Evolutionary conservation across 192 early-diverging fungal genomes (phyloP).

Genomic region (Jimgerdemannia flammicorona): DNA sequence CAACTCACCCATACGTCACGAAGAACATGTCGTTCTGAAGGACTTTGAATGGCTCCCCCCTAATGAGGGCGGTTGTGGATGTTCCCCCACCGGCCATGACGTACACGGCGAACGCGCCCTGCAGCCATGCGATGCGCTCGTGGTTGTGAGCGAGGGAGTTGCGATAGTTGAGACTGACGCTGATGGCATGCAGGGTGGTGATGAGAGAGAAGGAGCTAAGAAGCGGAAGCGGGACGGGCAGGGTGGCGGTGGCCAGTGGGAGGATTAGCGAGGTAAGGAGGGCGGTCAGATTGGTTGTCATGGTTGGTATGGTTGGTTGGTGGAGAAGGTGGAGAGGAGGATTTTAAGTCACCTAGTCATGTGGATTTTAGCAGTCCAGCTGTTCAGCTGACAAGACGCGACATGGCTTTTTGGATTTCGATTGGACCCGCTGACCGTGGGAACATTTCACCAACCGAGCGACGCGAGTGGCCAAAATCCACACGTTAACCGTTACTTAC

Average conservation of each 20-base stretch:
- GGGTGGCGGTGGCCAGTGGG: background rate
- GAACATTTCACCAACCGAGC: background rate
- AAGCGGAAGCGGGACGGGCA: conserved; percentile 13
- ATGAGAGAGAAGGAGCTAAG: conserved; percentile 13
- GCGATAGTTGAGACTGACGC: conserved; percentile 7
- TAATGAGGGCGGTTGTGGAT: conserved; percentile 20
- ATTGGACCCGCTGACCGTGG: background rate
- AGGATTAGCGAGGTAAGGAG: background rate
- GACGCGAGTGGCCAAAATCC: background rate
- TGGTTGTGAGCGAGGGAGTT: conserved; percentile 14
- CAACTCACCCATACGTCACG: conserved; percentile 23
- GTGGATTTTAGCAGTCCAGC: no score
- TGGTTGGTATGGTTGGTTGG: no score
- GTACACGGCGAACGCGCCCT: conserved; percentile 26
- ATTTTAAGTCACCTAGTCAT: no score
- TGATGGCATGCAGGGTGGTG: conserved; percentile 13
- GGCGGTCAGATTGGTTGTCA: background rate
- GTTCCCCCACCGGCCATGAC: conserved; percentile 30
- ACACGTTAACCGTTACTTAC: no score
- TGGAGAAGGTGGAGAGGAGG: no score
- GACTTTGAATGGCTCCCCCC: conserved; percentile 24
- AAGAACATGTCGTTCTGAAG: conserved; percentile 25
- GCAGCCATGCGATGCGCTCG: conserved; percentile 27
- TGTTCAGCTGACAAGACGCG: no score
- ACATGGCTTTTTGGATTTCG: no score